Evolutionary conservation across 1,284 basidiomycete genomes (phyloP).

Genomic region (Trametes versicolor): DNA sequence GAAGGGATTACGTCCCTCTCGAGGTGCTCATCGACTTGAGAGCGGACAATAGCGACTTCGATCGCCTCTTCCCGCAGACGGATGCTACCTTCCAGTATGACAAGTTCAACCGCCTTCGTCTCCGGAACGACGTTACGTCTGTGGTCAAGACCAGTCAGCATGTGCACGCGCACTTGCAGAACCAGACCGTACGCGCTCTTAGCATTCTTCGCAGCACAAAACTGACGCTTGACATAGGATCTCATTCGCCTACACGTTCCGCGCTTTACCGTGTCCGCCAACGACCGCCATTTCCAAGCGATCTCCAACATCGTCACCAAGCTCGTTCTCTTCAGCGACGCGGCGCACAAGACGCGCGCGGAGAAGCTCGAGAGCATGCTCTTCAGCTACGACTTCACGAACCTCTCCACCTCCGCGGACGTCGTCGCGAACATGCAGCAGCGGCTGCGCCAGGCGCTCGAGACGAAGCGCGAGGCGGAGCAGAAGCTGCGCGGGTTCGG

Average conservation of each 20-base stretch:
- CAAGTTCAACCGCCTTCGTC: conserved; percentile 92
- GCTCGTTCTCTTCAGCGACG: conserved; percentile 89
- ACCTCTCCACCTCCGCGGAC: conserved; percentile 72
- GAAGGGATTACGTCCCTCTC: conserved; percentile 75
- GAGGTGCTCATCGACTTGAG: conserved; percentile 90
- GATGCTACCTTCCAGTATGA: conserved; percentile 91
- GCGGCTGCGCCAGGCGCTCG: conserved; percentile 75
- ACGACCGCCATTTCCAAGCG: conserved; percentile 85
- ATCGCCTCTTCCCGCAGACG: conserved; percentile 91
- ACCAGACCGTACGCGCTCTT: conserved; percentile 72
- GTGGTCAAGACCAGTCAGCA: conserved; percentile 51
- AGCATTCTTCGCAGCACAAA: conserved; percentile 5
- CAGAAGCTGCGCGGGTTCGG: conserved; percentile 49
- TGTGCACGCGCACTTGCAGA: conserved; percentile 74
- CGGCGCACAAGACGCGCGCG: conserved; percentile 79
- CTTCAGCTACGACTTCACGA: conserved; percentile 92
- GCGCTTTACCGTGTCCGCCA: conserved; percentile 90
- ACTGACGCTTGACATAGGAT: conserved; percentile 62
- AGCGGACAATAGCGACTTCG: conserved; percentile 85
- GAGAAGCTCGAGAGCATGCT: conserved; percentile 87
- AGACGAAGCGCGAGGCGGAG: conserved; percentile 66
- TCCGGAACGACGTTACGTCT: conserved; percentile 77
- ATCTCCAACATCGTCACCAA: conserved; percentile 92
- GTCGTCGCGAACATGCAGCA: conserved; percentile 82
- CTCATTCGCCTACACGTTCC: conserved; percentile 85